Evolutionary conservation across 257 asterid species (phyloP).

Genomic region (Plantago major): DNA sequence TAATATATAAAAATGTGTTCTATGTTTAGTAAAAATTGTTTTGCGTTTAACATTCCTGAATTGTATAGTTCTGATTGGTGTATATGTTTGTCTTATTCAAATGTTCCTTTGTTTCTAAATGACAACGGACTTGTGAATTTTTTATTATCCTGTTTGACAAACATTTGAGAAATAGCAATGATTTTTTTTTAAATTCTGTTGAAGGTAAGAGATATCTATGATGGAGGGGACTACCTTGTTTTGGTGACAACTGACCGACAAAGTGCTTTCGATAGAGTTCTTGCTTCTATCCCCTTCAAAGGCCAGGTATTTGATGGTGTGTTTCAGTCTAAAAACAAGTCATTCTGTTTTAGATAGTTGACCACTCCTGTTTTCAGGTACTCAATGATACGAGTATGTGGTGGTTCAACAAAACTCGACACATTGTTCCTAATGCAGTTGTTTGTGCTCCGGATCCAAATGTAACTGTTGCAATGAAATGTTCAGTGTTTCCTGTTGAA

Average conservation of each 20-base stretch:
- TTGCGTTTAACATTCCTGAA: too few relatives aligned
- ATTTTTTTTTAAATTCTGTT: too few relatives aligned
- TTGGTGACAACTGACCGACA: conserved; percentile 90
- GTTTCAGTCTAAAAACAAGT: neutral
- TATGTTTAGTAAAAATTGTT: too few relatives aligned
- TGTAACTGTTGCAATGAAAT: conserved; percentile 93
- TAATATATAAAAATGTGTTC: too few relatives aligned
- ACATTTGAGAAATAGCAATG: too few relatives aligned
- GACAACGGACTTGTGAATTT: too few relatives aligned
- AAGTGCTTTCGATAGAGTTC: conserved; percentile 93
- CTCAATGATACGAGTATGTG: conserved; percentile 92
- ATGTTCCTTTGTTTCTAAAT: too few relatives aligned
- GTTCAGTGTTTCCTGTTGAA: conserved; percentile 91
- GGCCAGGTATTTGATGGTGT: conserved; percentile 56
- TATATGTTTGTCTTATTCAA: too few relatives aligned
- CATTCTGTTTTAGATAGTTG: conserved; percentile 5
- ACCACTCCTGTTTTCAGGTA: conserved; percentile 41
- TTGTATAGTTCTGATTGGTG: too few relatives aligned
- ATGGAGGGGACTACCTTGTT: conserved; percentile 76
- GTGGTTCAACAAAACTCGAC: conserved; percentile 83
- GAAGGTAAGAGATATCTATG: conserved; percentile 93
- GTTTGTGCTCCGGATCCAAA: conserved; percentile 77
- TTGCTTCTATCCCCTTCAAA: conserved; percentile 94
- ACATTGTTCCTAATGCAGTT: conserved; percentile 81
- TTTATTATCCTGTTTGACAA: too few relatives aligned